Percentiles rank a stretch among this genome's conserved stretches.
phyloP scores from a whole-genome alignment of 1,284 basidiomycete genomes.

The Dichomitus squalens region DNA sequence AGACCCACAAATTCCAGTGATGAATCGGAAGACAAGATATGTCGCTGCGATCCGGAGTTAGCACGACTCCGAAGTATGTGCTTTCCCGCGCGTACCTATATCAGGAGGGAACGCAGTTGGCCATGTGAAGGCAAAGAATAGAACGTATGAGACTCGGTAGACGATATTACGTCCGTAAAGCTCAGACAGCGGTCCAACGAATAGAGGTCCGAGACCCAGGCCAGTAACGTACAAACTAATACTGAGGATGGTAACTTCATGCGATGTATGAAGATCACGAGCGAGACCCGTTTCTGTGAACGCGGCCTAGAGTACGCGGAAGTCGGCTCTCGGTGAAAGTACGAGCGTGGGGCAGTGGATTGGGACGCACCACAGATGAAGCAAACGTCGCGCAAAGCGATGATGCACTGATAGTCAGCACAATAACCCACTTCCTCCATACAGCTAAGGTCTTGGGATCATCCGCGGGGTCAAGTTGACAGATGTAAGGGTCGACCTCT shows the following conservation, averaged over 20 bases:
- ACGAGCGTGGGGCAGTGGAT: not conserved
- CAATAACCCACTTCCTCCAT: slow-evolving; percentile 58
- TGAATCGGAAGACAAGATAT: slow-evolving; percentile 69
- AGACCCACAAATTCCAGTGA: slow-evolving; percentile 69
- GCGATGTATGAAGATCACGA: slow-evolving; percentile 58
- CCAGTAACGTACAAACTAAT: slow-evolving; percentile 75
- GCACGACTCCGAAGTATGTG: slow-evolving; percentile 38
- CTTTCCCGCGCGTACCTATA: slow-evolving; percentile 36
- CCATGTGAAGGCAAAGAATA: slow-evolving; percentile 50
- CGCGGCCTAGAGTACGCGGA: slow-evolving; percentile 47
- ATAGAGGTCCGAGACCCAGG: slow-evolving; percentile 49
- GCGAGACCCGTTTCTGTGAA: slow-evolving; percentile 68
- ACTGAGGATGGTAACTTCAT: slow-evolving; percentile 68
- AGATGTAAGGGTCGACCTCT: slow-evolving; percentile 24
- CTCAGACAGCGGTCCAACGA: slow-evolving; percentile 57
- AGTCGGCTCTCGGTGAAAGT: not conserved
- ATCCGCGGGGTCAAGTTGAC: slow-evolving; percentile 49
- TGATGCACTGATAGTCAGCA: slow-evolving; percentile 53
- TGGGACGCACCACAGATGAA: slow-evolving; percentile 66
- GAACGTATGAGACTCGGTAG: slow-evolving; percentile 41
- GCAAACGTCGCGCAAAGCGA: slow-evolving; percentile 71
- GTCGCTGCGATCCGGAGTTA: slow-evolving; percentile 38
- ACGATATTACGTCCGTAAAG: slow-evolving; percentile 49
- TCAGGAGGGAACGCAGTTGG: slow-evolving; percentile 55
- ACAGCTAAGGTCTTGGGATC: slow-evolving; percentile 52